Evolutionary conservation across 768 basidiomycete genomes (phyloP), one percentile per base, ranked within the genome.

Genomic region (Tulasnella sp.): DNA sequence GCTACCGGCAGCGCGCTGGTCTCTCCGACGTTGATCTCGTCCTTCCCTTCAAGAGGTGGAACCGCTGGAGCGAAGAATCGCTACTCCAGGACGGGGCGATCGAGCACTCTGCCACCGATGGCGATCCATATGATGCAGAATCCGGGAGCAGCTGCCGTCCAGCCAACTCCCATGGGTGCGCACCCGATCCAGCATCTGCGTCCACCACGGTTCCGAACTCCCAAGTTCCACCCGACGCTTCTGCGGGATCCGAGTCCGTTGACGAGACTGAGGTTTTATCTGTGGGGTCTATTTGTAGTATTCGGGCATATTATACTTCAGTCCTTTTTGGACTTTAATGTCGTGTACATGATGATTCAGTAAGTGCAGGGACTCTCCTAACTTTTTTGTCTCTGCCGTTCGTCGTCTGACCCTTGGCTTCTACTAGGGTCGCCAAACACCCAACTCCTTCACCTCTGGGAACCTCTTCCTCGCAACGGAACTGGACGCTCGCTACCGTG

Each of bases 241-340:
- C 82, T 94, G 77, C 88, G 88, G 80, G 89, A 87, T 82, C 91
- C 92, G 2, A 88, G 88, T 32, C 81, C 83, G 39, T 72, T 44
- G 35, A 61, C 48, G 26, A 57, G 69, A 26, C 37, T 61, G 73
- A 88, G 88, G 80, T 88, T 85, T 80, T 81, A 91, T 70, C 90
- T 90, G 83, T 94, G 89, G 84, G 91, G 89, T 82, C 82, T 92
- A 44, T 90, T 89, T 82, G 83, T 94, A 80, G 87, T 89, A 7
- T 90, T 94, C 83, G 90, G 89, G 26, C 91, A 93, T 73, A 48
- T 81, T 26, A 77, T 90, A 35, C 83, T 93, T 11, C 94, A 95
- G 83, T 90, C 91, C 0, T 96, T 92, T 82, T 91, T 96, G 83
- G 95, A 97, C 82, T 94, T 95, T 83, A 95, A 96, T 83, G 90